Evolutionary conservation across 2,329 filamentous ascomycete genomes (phyloP), one percentile per base, ranked within the genome.

Genomic region (Colletotrichum destructivum): DNA sequence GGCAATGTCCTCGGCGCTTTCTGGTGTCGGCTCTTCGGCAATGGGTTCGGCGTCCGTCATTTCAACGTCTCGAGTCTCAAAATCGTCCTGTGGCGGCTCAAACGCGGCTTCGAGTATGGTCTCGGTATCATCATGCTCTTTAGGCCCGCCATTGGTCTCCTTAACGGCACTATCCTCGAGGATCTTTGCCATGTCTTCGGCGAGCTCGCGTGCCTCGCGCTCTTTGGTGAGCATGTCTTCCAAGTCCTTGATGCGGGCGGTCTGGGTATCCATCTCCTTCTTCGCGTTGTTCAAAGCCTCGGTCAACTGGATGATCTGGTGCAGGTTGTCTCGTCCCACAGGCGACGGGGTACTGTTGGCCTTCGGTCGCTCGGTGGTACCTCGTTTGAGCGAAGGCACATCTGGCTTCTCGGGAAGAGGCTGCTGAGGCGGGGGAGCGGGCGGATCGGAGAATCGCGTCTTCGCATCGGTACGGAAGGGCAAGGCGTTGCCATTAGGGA

Each of bases 331-430:
- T 13, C 90, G 88, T 57, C 66, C 66, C 46, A 89, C 84, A 0
- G 91, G 90, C 0, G 91, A 93, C 3, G 84, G 83, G 75, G 82
- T 88, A 21, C 84, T 82, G 7, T 84, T 81, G 12, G 57, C 84
- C 78, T 92, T 94, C 11, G 92, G 88, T 68, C 92, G 90, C 75
- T 97, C 94, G 0, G 93, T 95, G 35, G 93, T 91, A 5, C 88
- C 88, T 66, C 95, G 89, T 79, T 94, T 95, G 40, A 98, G 82
- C 0, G 94, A 90, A 0, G 91, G 89, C 0, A 88, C 90, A 81
- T 97, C 94, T 0, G 96, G 96, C 80, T 98, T 98, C 79, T 98
- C 95, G 1, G 96, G 96, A 7, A 98, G 85, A 16, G 96, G 96
- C 76, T 97, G 95, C 76, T 97, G 95, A 38, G 96, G 96, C 35